Evolutionary conservation across 805 yeast genomes (phyloP).

Genomic region (Debaryomyces prosopidis): DNA sequence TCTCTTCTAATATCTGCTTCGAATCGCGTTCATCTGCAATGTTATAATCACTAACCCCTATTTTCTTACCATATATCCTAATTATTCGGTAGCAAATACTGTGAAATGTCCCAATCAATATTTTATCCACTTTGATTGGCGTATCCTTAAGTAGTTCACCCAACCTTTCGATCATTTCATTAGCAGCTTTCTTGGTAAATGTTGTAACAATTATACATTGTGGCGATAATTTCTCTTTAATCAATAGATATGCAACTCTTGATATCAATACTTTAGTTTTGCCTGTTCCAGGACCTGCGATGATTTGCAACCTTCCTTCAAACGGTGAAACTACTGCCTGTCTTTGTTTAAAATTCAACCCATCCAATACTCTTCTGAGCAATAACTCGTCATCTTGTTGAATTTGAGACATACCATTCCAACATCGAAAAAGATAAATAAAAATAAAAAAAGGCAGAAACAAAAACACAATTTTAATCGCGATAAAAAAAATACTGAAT

Average conservation of each 20-base stretch:
- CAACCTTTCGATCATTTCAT: constrained; percentile 75
- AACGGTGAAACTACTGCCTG: constrained; percentile 45
- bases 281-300: constrained; percentile 67
- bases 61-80: constrained; percentile 50
- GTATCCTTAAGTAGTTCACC: constrained; percentile 28
- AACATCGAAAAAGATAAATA: neutral
- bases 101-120: constrained; percentile 89
- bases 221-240: constrained; percentile 55
- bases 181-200: constrained; percentile 90
- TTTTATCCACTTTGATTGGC: constrained; percentile 37
- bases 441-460: neutral
- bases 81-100: constrained; percentile 70
- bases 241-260: constrained; percentile 70
- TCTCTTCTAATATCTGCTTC: constrained; percentile 42
- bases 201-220: constrained; percentile 78
- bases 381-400: neutral
- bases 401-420: neutral
- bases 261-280: constrained; percentile 83
- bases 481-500: neutral
- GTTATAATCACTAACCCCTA: constrained; percentile 47
- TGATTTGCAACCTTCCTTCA: constrained; percentile 44
- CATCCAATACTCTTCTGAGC: neutral
- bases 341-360: constrained; percentile 42
- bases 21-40: constrained; percentile 71
- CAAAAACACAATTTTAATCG: neutral